phyloP scores from a whole-genome alignment of 1,284 basidiomycete genomes.

The Marasmius oreades region DNA sequence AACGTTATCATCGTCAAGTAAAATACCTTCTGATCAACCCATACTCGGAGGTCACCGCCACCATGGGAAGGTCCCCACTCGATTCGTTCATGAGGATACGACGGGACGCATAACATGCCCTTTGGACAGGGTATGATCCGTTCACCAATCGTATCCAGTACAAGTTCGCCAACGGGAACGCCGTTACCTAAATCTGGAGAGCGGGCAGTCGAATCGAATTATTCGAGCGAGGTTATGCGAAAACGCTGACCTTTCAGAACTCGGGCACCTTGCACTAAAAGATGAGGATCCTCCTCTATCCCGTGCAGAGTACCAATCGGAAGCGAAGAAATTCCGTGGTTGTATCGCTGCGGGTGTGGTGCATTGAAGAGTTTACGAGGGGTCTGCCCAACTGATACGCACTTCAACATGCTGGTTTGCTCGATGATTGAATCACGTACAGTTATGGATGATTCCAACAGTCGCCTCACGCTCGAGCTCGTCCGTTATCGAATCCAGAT shows the following conservation, averaged over 20 bases:
- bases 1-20: constrained; percentile 2
- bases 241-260: constrained; percentile 53
- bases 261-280: constrained; percentile 55
- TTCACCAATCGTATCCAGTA: constrained; percentile 55
- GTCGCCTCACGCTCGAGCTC: constrained; percentile 88
- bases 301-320: constrained; percentile 73
- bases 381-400: constrained; percentile 77
- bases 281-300: constrained; percentile 73
- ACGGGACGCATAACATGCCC: constrained; percentile 58
- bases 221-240: constrained; percentile 18
- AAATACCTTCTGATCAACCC: constrained; percentile 59
- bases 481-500: constrained; percentile 82
- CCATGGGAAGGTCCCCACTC: constrained; percentile 48
- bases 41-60: constrained; percentile 47
- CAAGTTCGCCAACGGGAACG: constrained; percentile 47
- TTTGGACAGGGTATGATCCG: constrained; percentile 62
- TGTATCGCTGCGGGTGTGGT: constrained; percentile 76
- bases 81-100: constrained; percentile 63
- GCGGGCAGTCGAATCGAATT: constrained; percentile 15
- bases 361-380: constrained; percentile 84
- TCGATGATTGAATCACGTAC: constrained; percentile 36
- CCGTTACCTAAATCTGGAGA: constrained; percentile 46
- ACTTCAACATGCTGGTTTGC: background rate
- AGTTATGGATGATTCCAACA: constrained; percentile 95
- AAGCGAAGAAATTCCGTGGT: constrained; percentile 66